Evolutionary conservation across 2,329 filamentous ascomycete genomes (phyloP).

Genomic region (Cercospora sp.): DNA sequence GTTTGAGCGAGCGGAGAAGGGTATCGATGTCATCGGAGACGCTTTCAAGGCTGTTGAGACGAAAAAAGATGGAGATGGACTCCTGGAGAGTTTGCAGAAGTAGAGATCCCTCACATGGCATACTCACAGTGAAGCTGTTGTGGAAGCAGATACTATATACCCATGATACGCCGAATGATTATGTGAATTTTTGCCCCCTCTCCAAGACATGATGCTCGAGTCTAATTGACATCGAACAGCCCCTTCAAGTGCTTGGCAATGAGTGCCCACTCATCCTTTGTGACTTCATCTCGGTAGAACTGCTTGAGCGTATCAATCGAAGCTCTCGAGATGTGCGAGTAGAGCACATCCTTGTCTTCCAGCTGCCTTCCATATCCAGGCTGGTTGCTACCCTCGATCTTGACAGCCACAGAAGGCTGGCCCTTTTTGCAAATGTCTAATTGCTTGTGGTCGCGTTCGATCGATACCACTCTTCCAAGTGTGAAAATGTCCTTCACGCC

Average conservation of each 20-base stretch:
- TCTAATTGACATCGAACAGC: constrained; percentile 69
- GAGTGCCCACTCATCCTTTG: constrained; percentile 89
- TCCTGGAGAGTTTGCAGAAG: constrained; percentile 52
- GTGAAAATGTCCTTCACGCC: constrained; percentile 79
- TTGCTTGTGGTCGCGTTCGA: constrained; percentile 97
- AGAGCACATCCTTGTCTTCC: constrained; percentile 85
- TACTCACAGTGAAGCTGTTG: constrained; percentile 7
- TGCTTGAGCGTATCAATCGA: constrained; percentile 96
- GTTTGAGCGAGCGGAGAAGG: constrained; percentile 73
- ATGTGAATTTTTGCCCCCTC: not conserved
- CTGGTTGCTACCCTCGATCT: constrained; percentile 93
- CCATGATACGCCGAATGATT: not conserved
- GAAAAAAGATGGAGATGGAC: constrained; percentile 53
- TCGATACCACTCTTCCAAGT: constrained; percentile 91
- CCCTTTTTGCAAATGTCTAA: constrained; percentile 91
- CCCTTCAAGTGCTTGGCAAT: constrained; percentile 90
- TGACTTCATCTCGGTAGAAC: constrained; percentile 84
- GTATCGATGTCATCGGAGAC: constrained; percentile 67
- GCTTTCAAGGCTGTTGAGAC: constrained; percentile 66
- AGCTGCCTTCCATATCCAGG: constrained; percentile 92
- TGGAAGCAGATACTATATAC: not conserved
- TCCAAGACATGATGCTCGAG: not conserved
- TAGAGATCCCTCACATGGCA: constrained; percentile 17
- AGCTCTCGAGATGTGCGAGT: constrained; percentile 80
- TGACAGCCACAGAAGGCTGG: constrained; percentile 94